These are phyloP conservation scores for Leptoxyphium fumago DNA, from an alignment of 2,329 filamentous ascomycete species.

Conservation along the genomic window DNA sequence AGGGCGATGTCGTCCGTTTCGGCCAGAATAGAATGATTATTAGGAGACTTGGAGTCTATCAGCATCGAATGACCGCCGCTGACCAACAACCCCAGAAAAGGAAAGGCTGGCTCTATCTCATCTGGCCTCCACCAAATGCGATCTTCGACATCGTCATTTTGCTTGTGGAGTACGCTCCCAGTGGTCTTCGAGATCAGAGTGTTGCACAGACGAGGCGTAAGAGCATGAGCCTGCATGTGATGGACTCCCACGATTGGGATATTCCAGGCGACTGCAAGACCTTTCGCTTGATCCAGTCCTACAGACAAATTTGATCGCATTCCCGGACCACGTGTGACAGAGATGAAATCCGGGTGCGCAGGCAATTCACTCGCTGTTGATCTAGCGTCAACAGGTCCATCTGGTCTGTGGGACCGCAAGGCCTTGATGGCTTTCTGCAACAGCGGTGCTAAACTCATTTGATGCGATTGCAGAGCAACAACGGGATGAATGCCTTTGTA, in stretches of 20 bases:
- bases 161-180: not conserved
- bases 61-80: slow-evolving; percentile 89
- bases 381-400: not conserved
- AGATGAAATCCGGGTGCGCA: slow-evolving; percentile 62
- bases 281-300: slow-evolving; percentile 75
- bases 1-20: slow-evolving; percentile 68
- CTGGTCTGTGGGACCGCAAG: not conserved
- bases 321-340: slow-evolving; percentile 78
- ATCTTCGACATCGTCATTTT: not conserved
- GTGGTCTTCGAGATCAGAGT: not conserved
- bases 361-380: not conserved
- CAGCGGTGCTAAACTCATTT: slow-evolving; percentile 51
- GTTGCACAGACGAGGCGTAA: slow-evolving; percentile 60
- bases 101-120: slow-evolving; percentile 44
- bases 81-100: slow-evolving; percentile 76
- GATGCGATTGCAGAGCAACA: slow-evolving; percentile 61
- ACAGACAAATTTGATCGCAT: slow-evolving; percentile 67
- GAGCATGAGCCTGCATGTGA: slow-evolving; percentile 93
- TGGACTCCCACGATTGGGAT: slow-evolving; percentile 75
- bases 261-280: slow-evolving; percentile 68
- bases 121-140: slow-evolving; percentile 1
- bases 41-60: slow-evolving; percentile 54
- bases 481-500: slow-evolving; percentile 71
- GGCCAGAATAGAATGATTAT: slow-evolving; percentile 58
- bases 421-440: slow-evolving; percentile 47